These are phyloP conservation scores for Davidsoniella virescens DNA, from an alignment of 2,329 filamentous ascomycete genomes.

Conservation along the genomic window DNA sequence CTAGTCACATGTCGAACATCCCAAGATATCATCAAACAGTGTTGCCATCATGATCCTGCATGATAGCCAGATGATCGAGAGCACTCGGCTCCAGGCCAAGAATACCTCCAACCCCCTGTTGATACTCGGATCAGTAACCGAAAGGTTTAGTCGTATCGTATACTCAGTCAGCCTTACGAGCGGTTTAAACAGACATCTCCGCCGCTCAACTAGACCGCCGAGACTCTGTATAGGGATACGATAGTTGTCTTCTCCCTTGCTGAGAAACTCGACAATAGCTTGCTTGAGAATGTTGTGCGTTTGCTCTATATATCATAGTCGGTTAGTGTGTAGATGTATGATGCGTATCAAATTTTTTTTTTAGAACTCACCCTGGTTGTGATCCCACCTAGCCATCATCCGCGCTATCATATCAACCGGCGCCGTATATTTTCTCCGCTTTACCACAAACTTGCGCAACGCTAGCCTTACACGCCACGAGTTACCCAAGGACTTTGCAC, in stretches of 20 bases:
- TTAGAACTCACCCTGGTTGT: neutral
- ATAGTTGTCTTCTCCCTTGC: neutral
- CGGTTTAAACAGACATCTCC: neutral
- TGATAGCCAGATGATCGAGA: constrained; percentile 7
- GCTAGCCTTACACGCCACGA: constrained; percentile 5
- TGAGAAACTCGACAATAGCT: constrained; percentile 7
- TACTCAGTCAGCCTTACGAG: constrained; percentile 1
- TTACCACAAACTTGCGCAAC: constrained; percentile 5
- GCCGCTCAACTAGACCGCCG: constrained; percentile 6
- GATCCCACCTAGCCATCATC: constrained; percentile 1
- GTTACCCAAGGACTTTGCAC: constrained; percentile 2
- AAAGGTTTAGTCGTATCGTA: neutral
- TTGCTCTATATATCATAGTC: neutral
- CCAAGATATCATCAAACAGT: constrained; percentile 1
- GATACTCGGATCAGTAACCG: neutral
- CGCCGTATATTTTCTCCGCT: constrained; percentile 4
- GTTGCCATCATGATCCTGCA: neutral
- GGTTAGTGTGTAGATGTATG: neutral
- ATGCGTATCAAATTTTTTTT: neutral
- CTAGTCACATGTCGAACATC: neutral
- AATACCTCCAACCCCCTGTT: neutral
- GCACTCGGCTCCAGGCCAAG: neutral
- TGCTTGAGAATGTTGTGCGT: constrained; percentile 1
- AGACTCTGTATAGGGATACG: constrained; percentile 5
- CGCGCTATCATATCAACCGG: constrained; percentile 7